Base-by-base conservation (phyloP, 805 yeast genomes). In the Cyberlindnera nakhonratchasimensis region DNA sequence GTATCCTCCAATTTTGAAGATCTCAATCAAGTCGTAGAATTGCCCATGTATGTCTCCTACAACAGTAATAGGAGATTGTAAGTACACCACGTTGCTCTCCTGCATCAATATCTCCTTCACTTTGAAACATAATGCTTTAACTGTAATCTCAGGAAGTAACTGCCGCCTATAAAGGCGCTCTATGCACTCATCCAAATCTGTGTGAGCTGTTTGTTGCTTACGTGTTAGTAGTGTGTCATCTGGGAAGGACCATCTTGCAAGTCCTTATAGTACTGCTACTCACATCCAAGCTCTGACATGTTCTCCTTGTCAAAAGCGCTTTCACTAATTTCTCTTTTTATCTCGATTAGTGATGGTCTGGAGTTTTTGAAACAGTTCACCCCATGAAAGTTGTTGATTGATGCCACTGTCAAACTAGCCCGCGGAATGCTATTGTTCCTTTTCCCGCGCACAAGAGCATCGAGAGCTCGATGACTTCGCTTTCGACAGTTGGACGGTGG, bases 21-120 rank as follows among this genome's bases (percentile, higher is more conserved):
- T 88, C 62, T 93, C 99, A 23, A 93, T 64, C 41, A 93, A 68
- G 61, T 93, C 99, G 61, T 90, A 95, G 58, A 86, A 93, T 64
- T 93, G 99, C 8, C 98, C 99, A 57, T 93, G 99, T 34, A 93
- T 91, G 59, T 93, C 99, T 2, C 99, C 99, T 5, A 93, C 97
- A 7, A 93, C 87, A 0, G 98, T 88, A 10, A 93, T 87, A 1
- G 99, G 99, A 2, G 95, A 77, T 26, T 71, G 69, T 7, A 93
- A 70, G 33, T 87, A 84, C 37, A 91, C 87, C 28, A 93, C 95
- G 58, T 93, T 93, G 46, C 95, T 83, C 52, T 87, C 96, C 29
- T 72, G 67, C 16, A 90, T 71, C 37, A 93, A 71, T 46, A 85
- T 77, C 43, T 89, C 93, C 63, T 90, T 93, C 51, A 90, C 69